Percentiles rank a stretch among this genome's conserved stretches.
These are phyloP conservation scores for Candida glucosophila DNA, from an alignment of 1,139 yeast genomes.

Conservation along the genomic window DNA sequence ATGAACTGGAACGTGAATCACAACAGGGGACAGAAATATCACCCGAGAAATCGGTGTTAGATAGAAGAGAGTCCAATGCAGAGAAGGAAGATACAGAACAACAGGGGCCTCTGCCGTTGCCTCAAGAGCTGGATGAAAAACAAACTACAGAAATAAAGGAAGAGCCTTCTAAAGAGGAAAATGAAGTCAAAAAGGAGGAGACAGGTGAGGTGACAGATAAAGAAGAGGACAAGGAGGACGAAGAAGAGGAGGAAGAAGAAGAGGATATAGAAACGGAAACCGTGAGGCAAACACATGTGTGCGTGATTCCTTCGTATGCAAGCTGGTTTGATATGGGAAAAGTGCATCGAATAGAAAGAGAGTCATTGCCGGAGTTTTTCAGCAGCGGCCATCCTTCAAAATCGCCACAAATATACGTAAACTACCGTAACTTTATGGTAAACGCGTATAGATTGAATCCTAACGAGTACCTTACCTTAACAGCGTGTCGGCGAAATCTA, in stretches of 20 bases:
- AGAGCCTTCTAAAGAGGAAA: conserved; percentile 20
- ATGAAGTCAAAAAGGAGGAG: conserved; percentile 4
- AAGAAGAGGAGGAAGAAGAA: conserved; percentile 24
- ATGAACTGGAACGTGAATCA: no score
- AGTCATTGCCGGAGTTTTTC: conserved; percentile 89
- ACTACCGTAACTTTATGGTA: conserved; percentile 89
- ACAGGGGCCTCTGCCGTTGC: neutral
- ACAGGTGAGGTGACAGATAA: conserved; percentile 1
- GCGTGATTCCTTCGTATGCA: conserved; percentile 89
- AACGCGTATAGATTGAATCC: conserved; percentile 91
- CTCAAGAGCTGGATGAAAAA: neutral
- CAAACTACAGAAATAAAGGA: conserved; percentile 13
- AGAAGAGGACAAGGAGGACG: conserved; percentile 22
- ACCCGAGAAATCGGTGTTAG: conserved; percentile 1
- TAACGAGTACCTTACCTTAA: conserved; percentile 82
- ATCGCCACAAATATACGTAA: conserved; percentile 79
- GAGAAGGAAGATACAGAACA: neutral
- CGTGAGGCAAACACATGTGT: conserved; percentile 68
- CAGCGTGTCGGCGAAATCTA: conserved; percentile 89
- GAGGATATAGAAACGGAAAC: conserved; percentile 36
- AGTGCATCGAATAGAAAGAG: conserved; percentile 55
- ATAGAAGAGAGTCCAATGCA: neutral
- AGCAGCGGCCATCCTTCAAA: conserved; percentile 67
- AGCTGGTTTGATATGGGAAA: conserved; percentile 78
- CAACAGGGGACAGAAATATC: no score